Evolutionary conservation across 257 asterid species (phyloP).

Genomic region (Nicotiana otophora): DNA sequence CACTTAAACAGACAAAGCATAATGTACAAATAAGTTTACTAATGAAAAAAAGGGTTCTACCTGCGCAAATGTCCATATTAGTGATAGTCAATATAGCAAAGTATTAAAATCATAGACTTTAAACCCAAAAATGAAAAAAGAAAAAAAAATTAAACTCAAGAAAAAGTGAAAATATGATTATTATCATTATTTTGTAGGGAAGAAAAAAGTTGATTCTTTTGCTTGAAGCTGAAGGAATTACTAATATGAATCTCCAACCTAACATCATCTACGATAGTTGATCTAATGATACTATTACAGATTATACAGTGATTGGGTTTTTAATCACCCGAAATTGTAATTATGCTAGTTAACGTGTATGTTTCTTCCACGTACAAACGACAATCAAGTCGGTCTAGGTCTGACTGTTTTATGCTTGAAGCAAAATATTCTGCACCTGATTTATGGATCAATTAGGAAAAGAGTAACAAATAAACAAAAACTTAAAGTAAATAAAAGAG

Average conservation of each 20-base stretch:
- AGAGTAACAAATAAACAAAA: background rate
- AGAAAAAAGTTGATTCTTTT: background rate
- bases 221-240: background rate
- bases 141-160: background rate
- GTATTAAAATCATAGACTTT: background rate
- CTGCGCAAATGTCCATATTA: background rate
- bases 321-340: background rate
- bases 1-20: background rate
- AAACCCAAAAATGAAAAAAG: background rate
- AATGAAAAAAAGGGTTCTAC: background rate
- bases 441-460: background rate
- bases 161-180: background rate
- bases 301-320: background rate
- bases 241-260: slow-evolving; percentile 7
- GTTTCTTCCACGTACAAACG: background rate
- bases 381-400: background rate
- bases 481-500: background rate
- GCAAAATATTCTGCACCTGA: background rate
- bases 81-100: background rate
- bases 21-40: background rate
- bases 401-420: background rate
- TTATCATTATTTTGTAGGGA: background rate
- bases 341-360: background rate
- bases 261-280: background rate
- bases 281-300: background rate